Base-by-base conservation (phyloP, 371 early-diverging fungal species). In the Parasitella parasitica region DNA sequence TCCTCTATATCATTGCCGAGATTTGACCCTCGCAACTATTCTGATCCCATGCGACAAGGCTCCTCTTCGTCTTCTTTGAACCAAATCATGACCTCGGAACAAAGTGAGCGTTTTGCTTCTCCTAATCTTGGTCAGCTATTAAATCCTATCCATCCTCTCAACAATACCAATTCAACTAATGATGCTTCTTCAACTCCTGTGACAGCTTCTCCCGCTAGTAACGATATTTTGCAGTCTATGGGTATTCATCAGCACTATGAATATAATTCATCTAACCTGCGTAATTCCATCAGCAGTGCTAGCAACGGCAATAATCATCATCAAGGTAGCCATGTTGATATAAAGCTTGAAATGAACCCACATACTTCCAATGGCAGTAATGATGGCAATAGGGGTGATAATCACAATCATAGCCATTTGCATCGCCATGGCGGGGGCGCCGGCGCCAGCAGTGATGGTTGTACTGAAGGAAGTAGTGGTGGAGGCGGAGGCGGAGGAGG, bases 61-160 rank as follows among this genome's bases (percentile, higher is more conserved):
- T 34, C 35, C 22, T 11, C 32, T 34, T 32, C 16, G 4, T 22
- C 18, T n/a, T 28, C 27, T n/a, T 28, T 36, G 9, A n/a, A 30
- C 1, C 35, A 28, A 20, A 41, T 56, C 4, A 35, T 56, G 27
- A 27, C 36, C 57, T 43, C 24, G 30, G 28, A 30, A 32, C 48
- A 48, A 26, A 22, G 63, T 13, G 59, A 41, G 32, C 41, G 63
- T 9, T 66, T 56, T 52, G 53, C 65, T 37, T 52, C 67, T 11
- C 65, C 72, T 0, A 70, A 74, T 28, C 41, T 78, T 4, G 78
- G 72, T 5, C 78, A 78, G 53, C 41, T 78, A 22, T 58, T 78
- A 2, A 78, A 78, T 39, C 78, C 78, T 20, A 63, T 78, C 13
- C 77, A 77, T 56, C 77, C 77, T 11, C 57, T 77, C 2, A 69